Evolutionary conservation across 495 filamentous ascomycete species (phyloP).

Genomic region (Penicillium paradoxum): DNA sequence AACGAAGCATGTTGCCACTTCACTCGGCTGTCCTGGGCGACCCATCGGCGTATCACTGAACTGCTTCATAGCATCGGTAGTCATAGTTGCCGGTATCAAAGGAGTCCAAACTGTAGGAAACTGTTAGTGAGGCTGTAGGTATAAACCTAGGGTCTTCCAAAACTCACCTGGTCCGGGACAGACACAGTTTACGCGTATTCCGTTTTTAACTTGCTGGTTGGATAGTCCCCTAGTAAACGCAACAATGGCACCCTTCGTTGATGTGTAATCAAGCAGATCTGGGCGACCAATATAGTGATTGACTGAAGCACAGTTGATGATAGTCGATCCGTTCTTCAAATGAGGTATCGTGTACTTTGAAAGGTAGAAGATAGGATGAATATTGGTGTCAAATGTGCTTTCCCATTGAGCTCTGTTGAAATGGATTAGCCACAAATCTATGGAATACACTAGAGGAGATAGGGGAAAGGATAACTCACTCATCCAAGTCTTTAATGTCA

Average conservation of each 20-base stretch:
- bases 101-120: conserved; percentile 66
- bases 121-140: too few species aligned
- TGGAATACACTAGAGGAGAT: background rate
- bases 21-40: conserved; percentile 68
- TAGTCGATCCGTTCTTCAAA: conserved; percentile 64
- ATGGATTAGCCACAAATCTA: background rate
- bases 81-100: conserved; percentile 76
- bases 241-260: conserved; percentile 75
- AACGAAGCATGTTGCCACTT: conserved; percentile 78
- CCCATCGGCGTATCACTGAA: conserved; percentile 73
- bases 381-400: conserved; percentile 67
- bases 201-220: conserved; percentile 66
- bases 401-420: conserved; percentile 66
- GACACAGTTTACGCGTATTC: conserved; percentile 74
- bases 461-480: conserved; percentile 38
- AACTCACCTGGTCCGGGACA: conserved; percentile 62
- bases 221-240: conserved; percentile 74
- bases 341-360: conserved; percentile 74
- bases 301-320: conserved; percentile 78
- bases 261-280: conserved; percentile 81
- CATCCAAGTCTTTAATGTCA: conserved; percentile 67
- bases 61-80: conserved; percentile 58
- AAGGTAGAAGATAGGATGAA: conserved; percentile 67
- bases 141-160: background rate
- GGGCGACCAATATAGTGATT: conserved; percentile 79